Evolutionary conservation across 208 protist species (phyloP), one percentile per base, ranked within the genome.

Genomic region (Endotrypanum monterogeii): DNA sequence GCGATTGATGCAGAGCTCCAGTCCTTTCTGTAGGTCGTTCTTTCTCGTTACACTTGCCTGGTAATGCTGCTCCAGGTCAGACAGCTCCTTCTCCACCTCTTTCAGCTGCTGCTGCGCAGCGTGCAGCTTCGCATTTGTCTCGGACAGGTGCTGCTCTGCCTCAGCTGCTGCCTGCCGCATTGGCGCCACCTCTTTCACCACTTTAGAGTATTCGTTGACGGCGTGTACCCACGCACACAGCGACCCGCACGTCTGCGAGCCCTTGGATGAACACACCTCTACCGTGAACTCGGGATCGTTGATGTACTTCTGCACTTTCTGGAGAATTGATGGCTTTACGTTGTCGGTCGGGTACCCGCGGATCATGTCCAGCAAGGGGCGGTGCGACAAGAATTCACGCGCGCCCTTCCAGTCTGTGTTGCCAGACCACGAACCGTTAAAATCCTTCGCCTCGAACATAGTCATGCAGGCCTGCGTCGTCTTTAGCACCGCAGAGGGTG

Each of bases 151-250:
- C 32, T 75, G 71, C 66, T 98, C 86, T 5, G 98, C 95, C 72
- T 98, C 91, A 23, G 86, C 94, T n/a, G 97, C 91, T 3, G 91
- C 89, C 61, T 90, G 84, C 52, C 94, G 88, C 85, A 99, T 98
- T 37, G 98, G 98, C 44, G 97, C 97, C 12, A 98, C 97, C 74
- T 96, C 85, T 87, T 98, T 98, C n/a, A 98, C 94, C 35, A 98
- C 96, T 71, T 98, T 93, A 69, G 93, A 96, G 83, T 98, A 98
- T 79, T 96, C 88, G 78, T 98, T 92, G 68, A 99, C 94, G n/a
- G 98, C 98, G 70, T 93, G 87, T 77, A 98, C 92, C 98, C 98
- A 99, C 68, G 92, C 89, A 70, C 98, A 99, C 18, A 99, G 89
- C 57, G 91, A 97, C n/a, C 89, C 94, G 62, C 97, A 98, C 37